Base-by-base conservation (phyloP, 2,329 filamentous ascomycete species). In the Thielaviopsis musarum region DNA sequence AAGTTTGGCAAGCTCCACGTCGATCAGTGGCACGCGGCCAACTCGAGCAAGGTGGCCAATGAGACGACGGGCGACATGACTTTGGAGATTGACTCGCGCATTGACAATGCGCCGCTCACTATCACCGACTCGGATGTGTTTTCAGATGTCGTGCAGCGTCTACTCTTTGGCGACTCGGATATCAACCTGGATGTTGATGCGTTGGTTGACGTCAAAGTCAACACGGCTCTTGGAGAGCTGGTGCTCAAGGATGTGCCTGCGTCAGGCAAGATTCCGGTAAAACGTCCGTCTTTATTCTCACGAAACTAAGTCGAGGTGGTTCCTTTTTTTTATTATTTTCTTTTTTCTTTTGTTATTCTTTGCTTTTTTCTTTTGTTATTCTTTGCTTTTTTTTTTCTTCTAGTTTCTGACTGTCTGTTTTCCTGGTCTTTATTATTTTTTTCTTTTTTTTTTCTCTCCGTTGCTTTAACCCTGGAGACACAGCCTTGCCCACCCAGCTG, bases 201-300 rank as follows among this genome's bases (percentile, higher is more conserved):
- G 22, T 76, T 80, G 52, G 89, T 97, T 60, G 88, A 95, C 70
- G 87, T 91, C 64, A 82, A 87, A 66, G 81, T 96, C 57, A 77
- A 83, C 61, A 96, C 91, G 30, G 84, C 86, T 26, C 76, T 98
- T 63, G 93, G 93, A 55, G 76, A 84, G 65, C 80, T 97, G 67
- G 79, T 85, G 58, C 75, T 97, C 66, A 88, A 88, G 70, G 83
- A 85, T 65, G 85, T 98, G 66, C 91, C 91, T 54, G 89, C 82
- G 70, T 79, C 90, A 75, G 91, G 93, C 66, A 81, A 84, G 67
- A 84, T 98, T 68, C 87, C 87, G 72, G 82, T 97, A 75, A 94
- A 95, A 81, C 87, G 90, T 95, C 85, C 83, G 91, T 88, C 77
- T 72, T 77, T 76, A 72, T 75, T 78, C 74, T 61, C 61, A 48